Evolutionary conservation across 2,329 filamentous ascomycete species (phyloP).

Genomic region (Penicillium sp.): DNA sequence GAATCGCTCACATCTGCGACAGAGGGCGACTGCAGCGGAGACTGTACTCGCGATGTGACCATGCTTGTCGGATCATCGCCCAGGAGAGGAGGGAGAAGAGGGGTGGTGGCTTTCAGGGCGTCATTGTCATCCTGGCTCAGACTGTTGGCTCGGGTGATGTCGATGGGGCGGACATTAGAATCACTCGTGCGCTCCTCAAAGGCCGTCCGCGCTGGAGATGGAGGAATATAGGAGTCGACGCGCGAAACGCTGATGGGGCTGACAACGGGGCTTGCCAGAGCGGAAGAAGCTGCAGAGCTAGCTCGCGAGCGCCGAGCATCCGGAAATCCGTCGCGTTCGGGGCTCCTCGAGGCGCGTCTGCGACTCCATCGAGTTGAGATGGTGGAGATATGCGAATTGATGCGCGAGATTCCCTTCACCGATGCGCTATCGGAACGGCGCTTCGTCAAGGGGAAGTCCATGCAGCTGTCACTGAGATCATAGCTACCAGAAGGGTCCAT

Average conservation of each 20-base stretch:
- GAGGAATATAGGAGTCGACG: slow-evolving; percentile 52
- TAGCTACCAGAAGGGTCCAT: slow-evolving; percentile 33
- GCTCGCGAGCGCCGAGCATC: slow-evolving; percentile 39
- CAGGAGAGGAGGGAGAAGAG: slow-evolving; percentile 76
- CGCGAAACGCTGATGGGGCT: slow-evolving; percentile 30
- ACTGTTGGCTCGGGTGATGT: slow-evolving; percentile 52
- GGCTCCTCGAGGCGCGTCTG: slow-evolving; percentile 34
- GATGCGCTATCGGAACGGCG: slow-evolving; percentile 47
- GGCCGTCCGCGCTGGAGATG: slow-evolving; percentile 59
- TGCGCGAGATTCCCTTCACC: slow-evolving; percentile 57
- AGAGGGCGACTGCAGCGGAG: slow-evolving; percentile 80
- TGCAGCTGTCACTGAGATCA: slow-evolving; percentile 59
- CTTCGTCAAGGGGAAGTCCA: slow-evolving; percentile 53
- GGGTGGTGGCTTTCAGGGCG: slow-evolving; percentile 68
- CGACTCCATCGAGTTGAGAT: slow-evolving; percentile 51
- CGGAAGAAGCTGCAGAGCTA: slow-evolving; percentile 39
- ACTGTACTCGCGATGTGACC: slow-evolving; percentile 59
- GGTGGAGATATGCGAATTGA: slow-evolving; percentile 65
- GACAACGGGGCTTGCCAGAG: slow-evolving; percentile 33
- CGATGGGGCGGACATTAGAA: slow-evolving; percentile 48
- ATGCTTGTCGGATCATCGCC: slow-evolving; percentile 49
- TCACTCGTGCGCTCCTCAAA: slow-evolving; percentile 52
- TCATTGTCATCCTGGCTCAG: slow-evolving; percentile 48
- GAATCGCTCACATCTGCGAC: slow-evolving; percentile 57
- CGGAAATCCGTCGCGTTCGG: slow-evolving; percentile 27